Percentiles rank a stretch among this genome's conserved stretches.
Conservation (phyloP, 202 grass and related monocot species). For the Schoenoplectus tabernaemontani region DNA sequence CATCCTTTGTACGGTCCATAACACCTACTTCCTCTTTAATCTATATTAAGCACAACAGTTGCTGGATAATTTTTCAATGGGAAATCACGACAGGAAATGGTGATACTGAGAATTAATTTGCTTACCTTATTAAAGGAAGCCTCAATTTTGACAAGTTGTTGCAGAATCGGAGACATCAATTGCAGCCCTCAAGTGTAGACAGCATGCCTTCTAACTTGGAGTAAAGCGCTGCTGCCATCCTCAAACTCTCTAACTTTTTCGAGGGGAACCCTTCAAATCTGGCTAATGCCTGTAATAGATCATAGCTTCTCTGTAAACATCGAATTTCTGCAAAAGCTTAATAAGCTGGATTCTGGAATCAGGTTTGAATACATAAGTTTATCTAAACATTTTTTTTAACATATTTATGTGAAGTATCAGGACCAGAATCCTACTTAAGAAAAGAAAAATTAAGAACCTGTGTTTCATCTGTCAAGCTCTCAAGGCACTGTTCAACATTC, state of each 20-base stretch:
- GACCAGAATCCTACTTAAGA: neutral
- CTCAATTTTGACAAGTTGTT: slow-evolving; percentile 48
- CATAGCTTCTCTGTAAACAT: neutral
- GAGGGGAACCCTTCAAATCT: slow-evolving; percentile 58
- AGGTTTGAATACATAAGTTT: neutral
- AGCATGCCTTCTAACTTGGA: slow-evolving; percentile 39
- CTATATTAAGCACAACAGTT: slow-evolving; percentile 21
- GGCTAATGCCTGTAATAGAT: slow-evolving; percentile 41
- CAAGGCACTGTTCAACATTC: slow-evolving; percentile 39
- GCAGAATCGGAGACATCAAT: slow-evolving; percentile 26
- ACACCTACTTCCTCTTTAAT: slow-evolving; percentile 56
- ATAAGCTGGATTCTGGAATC: neutral
- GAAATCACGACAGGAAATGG: neutral
- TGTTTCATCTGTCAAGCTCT: slow-evolving; percentile 53
- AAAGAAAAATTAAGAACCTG: slow-evolving; percentile 33
- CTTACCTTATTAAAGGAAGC: slow-evolving; percentile 49
- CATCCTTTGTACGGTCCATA: slow-evolving; percentile 53
- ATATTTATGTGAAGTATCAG: neutral
- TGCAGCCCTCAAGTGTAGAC: slow-evolving; percentile 35
- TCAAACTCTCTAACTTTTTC: slow-evolving; percentile 49
- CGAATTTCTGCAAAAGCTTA: neutral
- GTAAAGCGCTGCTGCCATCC: slow-evolving; percentile 42
- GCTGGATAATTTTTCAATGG: neutral
- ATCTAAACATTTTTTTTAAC: neutral
- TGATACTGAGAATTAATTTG: neutral